Conservation (phyloP, 352 stramenopile species). For the Aphanomyces invadans region DNA sequence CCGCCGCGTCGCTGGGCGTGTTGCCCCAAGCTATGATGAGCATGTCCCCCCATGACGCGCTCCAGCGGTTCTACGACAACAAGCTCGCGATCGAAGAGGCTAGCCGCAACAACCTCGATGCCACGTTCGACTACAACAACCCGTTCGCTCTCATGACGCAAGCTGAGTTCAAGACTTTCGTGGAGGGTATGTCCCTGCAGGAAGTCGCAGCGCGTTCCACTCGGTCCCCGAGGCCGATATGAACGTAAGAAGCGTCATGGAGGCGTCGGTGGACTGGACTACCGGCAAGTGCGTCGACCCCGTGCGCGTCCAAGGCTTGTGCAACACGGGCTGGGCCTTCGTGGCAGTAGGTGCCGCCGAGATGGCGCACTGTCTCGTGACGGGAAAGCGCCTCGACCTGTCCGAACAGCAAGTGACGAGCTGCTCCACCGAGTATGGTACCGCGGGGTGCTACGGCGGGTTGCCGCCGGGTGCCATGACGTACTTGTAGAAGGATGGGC, state of each 20-base stretch:
- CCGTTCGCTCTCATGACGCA: conserved; percentile 16
- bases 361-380: conserved; percentile 28
- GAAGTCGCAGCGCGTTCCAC: not conserved
- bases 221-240: not conserved
- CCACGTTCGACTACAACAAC: conserved; percentile 8
- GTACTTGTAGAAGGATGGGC: conserved; percentile 40
- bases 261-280: conserved; percentile 24
- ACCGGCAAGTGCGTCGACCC: conserved; percentile 21
- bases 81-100: not conserved
- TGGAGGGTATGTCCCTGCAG: not conserved
- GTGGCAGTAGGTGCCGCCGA: conserved; percentile 31
- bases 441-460: conserved; percentile 42
- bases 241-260: not conserved
- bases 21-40: too few relatives aligned
- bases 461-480: conserved; percentile 53
- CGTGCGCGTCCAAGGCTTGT: conserved; percentile 33
- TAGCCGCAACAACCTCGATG: conserved; percentile 1
- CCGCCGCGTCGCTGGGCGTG: too few relatives aligned
- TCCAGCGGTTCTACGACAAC: not conserved
- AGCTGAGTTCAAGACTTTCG: conserved; percentile 3
- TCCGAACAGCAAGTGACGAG: conserved; percentile 65
- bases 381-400: conserved; percentile 29
- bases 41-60: too few relatives aligned
- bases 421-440: conserved; percentile 43
- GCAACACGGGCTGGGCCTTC: conserved; percentile 42